phyloP scores from a whole-genome alignment of 2,329 filamentous ascomycete genomes.

The Colletotrichum destructivum region DNA sequence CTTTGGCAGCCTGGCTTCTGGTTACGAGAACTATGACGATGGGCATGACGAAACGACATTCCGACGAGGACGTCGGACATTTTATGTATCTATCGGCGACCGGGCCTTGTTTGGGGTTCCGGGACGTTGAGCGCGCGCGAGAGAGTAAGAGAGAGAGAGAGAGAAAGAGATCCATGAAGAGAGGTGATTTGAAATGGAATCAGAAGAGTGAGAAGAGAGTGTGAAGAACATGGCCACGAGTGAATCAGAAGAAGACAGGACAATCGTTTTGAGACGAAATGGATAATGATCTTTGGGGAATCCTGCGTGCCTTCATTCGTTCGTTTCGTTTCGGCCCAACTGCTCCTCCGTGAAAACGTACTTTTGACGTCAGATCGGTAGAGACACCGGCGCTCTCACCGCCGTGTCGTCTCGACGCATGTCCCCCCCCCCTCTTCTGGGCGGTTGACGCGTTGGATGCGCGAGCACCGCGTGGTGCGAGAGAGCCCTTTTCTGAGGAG shows the following conservation, averaged over 20 bases:
- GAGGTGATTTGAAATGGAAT: neutral
- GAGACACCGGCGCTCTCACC: neutral
- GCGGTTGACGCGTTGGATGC: neutral
- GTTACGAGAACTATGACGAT: conserved; percentile 38
- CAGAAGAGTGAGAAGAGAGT: neutral
- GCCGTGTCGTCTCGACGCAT: no score
- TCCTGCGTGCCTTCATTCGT: neutral
- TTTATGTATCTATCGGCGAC: conserved; percentile 26
- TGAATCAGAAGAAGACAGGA: conserved; percentile 23
- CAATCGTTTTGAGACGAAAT: conserved; percentile 26
- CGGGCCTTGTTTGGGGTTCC: conserved; percentile 17
- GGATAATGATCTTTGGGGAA: conserved; percentile 20
- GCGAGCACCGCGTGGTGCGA: neutral
- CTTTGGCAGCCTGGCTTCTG: conserved; percentile 20
- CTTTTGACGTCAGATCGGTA: conserved; percentile 4
- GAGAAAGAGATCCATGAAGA: neutral
- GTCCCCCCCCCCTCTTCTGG: neutral
- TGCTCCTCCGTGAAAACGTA: neutral
- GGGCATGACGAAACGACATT: conserved; percentile 40
- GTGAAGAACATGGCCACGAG: neutral
- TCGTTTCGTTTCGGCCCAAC: conserved; percentile 5
- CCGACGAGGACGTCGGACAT: conserved; percentile 33
- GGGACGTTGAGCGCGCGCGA: conserved; percentile 11
- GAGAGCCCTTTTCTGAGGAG: neutral
- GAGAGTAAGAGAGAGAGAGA: neutral